A percentile compares a stretch with the other conserved stretches of the same genome.
Evolutionary conservation across 2,329 filamentous ascomycete genomes (phyloP).

Genomic region (Nannizziopsis barbatae): DNA sequence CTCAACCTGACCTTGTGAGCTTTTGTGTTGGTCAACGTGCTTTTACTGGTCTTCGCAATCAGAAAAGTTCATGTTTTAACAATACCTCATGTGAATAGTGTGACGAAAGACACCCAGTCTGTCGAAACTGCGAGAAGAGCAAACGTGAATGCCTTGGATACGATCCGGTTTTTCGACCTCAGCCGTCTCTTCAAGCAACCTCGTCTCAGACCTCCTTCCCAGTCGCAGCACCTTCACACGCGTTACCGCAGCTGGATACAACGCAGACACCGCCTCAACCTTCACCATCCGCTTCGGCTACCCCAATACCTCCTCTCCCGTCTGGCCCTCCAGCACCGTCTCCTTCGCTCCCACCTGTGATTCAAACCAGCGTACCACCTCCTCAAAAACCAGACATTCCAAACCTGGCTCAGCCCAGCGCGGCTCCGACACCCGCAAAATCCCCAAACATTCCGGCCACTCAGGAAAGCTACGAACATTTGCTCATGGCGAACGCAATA

Average conservation of each 20-base stretch:
- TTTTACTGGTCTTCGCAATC: neutral
- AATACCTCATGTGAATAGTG: conserved; percentile 48
- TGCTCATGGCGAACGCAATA: conserved; percentile 12
- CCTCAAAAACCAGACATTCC: conserved; percentile 1
- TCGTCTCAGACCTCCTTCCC: conserved; percentile 34
- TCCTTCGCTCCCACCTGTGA: conserved; percentile 6
- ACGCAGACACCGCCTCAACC: conserved; percentile 13
- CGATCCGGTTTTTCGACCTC: conserved; percentile 62
- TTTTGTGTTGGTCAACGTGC: neutral
- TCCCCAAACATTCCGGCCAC: conserved; percentile 3
- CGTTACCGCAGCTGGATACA: conserved; percentile 17
- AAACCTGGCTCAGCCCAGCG: neutral
- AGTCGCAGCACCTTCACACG: conserved; percentile 33
- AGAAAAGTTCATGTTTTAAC: too few species aligned
- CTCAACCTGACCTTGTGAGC: neutral
- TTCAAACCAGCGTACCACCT: conserved; percentile 1
- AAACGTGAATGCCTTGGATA: conserved; percentile 58
- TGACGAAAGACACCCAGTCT: conserved; percentile 87
- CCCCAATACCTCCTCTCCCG: neutral
- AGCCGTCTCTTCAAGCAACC: conserved; percentile 55
- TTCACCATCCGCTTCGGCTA: neutral
- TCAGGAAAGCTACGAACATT: conserved; percentile 4
- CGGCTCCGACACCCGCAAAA: neutral
- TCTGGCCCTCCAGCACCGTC: conserved; percentile 8
- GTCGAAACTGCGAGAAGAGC: conserved; percentile 59